Evolutionary conservation across 768 basidiomycete genomes (phyloP), one percentile per base, ranked within the genome.

Genomic region (Trametes punicea): DNA sequence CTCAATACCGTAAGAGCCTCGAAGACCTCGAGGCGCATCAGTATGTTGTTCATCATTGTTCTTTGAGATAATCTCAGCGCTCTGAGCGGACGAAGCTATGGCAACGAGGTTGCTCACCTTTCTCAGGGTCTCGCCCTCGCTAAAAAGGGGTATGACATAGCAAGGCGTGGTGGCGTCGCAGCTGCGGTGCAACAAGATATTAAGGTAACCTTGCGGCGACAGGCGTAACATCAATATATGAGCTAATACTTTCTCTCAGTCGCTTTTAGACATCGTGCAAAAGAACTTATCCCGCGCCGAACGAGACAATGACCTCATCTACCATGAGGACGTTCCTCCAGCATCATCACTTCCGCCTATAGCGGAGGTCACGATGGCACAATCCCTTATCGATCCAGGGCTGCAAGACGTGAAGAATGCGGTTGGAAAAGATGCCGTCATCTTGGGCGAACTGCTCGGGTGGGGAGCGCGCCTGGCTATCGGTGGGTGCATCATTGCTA

Each of bases 271-370:
- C 42, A 84, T 75, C 7, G 74, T 97, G 23, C 80, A 87, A 61
- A 83, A 80, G 48, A 81, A 83, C 52, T 70, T 89, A 30, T 71
- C 75, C 4, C 81, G 91, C 13, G 90, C 95, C 0, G 82, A 87
- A 60, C 82, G 92, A 29, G 96, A 98, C 70, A 99, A 99, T 68
- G 90, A 96, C 70, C 75, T 97, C 6, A 97, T 99, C 34, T 99
- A 98, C 72, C 93, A 97, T 62, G 80, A 91, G 47, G 87, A 91
- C 53, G 77, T 96, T 1, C 93, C 95, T 1, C 75, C 93, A 0
- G 64, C 81, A 4, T 82, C 87, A 2, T 79, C 85, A 15, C 79
- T 97, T 6, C 73, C 84, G 0, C 67, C 78, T 0, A 84, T 98
- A 46, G 74, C 76, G 27, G 83, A 83, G 33, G 82, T 84, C 2